Percentiles rank a stretch among this genome's conserved stretches.
Evolutionary conservation across 2,329 filamentous ascomycete genomes (phyloP).

Genomic region (Paraphaeosphaeria minitans): DNA sequence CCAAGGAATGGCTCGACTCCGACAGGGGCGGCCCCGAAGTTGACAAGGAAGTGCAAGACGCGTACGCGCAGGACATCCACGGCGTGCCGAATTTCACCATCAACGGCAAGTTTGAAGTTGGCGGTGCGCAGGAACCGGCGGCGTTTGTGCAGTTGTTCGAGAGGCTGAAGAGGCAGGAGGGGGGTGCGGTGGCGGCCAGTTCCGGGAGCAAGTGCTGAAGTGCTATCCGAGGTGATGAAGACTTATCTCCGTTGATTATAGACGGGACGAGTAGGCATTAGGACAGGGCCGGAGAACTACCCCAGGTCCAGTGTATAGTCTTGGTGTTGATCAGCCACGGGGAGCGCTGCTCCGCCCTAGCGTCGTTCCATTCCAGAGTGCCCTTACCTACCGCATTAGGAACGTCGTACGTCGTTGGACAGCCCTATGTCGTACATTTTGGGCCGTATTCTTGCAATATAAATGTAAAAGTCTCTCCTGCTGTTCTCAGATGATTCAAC

Average conservation of each 20-base stretch:
- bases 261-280: neutral
- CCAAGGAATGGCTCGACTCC: slow-evolving; percentile 50
- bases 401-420: slow-evolving; percentile 3
- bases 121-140: slow-evolving; percentile 72
- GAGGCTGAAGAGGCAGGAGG: slow-evolving; percentile 58
- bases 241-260: neutral
- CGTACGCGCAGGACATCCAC: slow-evolving; percentile 57
- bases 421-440: neutral
- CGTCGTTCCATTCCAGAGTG: neutral
- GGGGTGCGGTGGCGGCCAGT: slow-evolving; percentile 17
- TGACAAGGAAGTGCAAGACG: slow-evolving; percentile 53
- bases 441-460: neutral
- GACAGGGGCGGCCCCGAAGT: slow-evolving; percentile 53
- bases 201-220: neutral
- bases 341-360: neutral
- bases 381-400: neutral
- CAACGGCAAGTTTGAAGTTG: slow-evolving; percentile 68
- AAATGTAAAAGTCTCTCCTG: neutral
- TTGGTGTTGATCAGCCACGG: neutral
- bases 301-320: neutral
- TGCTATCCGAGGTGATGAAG: neutral
- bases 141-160: slow-evolving; percentile 71
- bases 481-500: neutral
- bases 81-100: slow-evolving; percentile 80
- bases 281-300: neutral